Conservation (phyloP, 2,329 filamentous ascomycete genomes). For the Alternaria panax region DNA sequence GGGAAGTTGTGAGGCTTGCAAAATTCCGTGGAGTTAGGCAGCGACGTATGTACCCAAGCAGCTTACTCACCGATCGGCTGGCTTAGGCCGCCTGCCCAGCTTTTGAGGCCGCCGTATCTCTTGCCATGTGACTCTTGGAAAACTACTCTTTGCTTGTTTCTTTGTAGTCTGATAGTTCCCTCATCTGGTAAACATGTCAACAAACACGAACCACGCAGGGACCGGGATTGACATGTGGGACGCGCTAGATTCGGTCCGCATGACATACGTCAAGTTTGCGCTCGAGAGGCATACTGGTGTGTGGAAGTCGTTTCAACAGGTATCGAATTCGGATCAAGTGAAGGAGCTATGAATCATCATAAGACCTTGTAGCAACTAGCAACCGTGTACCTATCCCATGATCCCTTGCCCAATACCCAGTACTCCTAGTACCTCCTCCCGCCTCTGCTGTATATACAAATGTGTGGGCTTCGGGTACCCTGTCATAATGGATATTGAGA, state of each 20-base stretch:
- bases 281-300: neutral
- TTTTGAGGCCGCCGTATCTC: neutral
- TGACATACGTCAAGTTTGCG: constrained; percentile 2
- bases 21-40: neutral
- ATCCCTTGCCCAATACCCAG: constrained; percentile 6
- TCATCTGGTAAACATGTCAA: neutral
- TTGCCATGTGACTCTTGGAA: neutral
- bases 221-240: constrained; percentile 1
- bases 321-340: neutral
- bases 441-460: constrained; percentile 44
- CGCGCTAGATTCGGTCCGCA: constrained; percentile 3
- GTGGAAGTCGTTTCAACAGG: neutral
- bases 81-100: neutral
- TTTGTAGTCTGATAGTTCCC: neutral
- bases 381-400: constrained; percentile 5
- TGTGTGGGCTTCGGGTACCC: constrained; percentile 26
- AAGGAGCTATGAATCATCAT: neutral
- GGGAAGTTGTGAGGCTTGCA: neutral
- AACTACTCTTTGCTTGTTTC: neutral
- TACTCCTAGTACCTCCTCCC: constrained; percentile 22
- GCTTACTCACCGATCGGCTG: neutral
- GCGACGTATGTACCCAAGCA: neutral
- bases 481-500: constrained; percentile 23
- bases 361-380: neutral
- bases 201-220: neutral